Evolutionary conservation across 176 grass and related monocot genomes (phyloP).

Genomic region (Bolboschoenus planiculmis): DNA sequence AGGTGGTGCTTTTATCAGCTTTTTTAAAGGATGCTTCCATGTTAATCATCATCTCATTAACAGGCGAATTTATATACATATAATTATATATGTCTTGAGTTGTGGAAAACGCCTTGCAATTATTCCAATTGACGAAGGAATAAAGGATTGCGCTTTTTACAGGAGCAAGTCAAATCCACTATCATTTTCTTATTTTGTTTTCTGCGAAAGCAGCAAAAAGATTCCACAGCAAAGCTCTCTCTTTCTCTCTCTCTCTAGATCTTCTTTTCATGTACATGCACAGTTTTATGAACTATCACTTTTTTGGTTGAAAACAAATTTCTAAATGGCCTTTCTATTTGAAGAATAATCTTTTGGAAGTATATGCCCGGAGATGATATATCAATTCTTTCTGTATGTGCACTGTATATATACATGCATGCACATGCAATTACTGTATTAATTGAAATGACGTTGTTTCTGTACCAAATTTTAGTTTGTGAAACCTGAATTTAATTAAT

Average conservation of each 20-base stretch:
- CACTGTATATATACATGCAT: constrained; percentile 11
- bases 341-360: constrained; percentile 27
- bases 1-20: constrained; percentile 19
- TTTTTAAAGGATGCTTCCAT: constrained; percentile 23
- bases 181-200: constrained; percentile 26
- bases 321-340: constrained; percentile 15
- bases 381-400: neutral
- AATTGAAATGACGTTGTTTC: neutral
- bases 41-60: constrained; percentile 23
- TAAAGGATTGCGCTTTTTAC: constrained; percentile 17
- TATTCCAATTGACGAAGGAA: constrained; percentile 23
- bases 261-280: constrained; percentile 27
- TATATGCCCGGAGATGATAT: neutral
- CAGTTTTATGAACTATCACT: constrained; percentile 21
- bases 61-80: constrained; percentile 4
- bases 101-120: constrained; percentile 8
- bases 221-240: constrained; percentile 5
- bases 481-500: too few species aligned
- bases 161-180: constrained; percentile 39
- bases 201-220: constrained; percentile 26
- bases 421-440: neutral
- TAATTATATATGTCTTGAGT: neutral
- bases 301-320: constrained; percentile 21
- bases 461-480: neutral
- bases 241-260: neutral